Evolutionary conservation across 176 grass and related monocot genomes (phyloP), one percentile per base, ranked within the genome.

Genomic region (Poa annua): DNA sequence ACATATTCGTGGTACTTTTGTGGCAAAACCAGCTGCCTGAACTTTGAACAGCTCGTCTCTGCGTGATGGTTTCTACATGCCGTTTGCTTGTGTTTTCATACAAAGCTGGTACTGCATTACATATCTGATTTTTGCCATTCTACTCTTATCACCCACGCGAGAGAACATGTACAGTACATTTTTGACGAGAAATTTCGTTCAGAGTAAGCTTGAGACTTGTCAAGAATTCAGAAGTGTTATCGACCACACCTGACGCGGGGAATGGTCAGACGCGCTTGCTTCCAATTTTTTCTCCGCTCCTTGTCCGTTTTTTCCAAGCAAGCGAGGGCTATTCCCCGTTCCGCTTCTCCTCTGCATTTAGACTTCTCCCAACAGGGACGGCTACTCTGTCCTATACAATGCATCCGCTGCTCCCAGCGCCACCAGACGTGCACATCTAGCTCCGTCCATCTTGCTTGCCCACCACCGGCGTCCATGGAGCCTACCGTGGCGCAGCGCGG

Each of bases 1-100:
- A 45, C 56, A 19, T 36, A 48, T 83, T 8, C 19, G 10, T 83
- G 25, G 19, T 11, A 2, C 13, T 21, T 80, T 25, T 19, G 64
- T 81, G 7, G 32, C 67, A 57, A 45, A 80, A 13, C 16, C 17
- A 32, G 77, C 15, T 66, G 70, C 45, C 3, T 51, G 59, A 76
- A 39, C 49, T 81, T 38, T 69, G 61, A 47, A 84, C 42, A 33
- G n/a, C 5, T 69, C 10, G 36, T 44, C 4, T 53, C 29, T 59
- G 78, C 16, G 6, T 38, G 33, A 29, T 78, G 12, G 8, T 22
- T n/a, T 1, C 11, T 84, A 68, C 69, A 49, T 82, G 45, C 14
- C 44, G 42, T 60, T 33, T 24, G 25, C 49, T 65, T 48, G 34
- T 20, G 20, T 4, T 51, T n/a, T 76, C n/a, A 41, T 56, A 73